These are phyloP conservation scores for Coemansia sp. DNA, from an alignment of 192 early-diverging fungal genomes.

Conservation along the genomic window DNA sequence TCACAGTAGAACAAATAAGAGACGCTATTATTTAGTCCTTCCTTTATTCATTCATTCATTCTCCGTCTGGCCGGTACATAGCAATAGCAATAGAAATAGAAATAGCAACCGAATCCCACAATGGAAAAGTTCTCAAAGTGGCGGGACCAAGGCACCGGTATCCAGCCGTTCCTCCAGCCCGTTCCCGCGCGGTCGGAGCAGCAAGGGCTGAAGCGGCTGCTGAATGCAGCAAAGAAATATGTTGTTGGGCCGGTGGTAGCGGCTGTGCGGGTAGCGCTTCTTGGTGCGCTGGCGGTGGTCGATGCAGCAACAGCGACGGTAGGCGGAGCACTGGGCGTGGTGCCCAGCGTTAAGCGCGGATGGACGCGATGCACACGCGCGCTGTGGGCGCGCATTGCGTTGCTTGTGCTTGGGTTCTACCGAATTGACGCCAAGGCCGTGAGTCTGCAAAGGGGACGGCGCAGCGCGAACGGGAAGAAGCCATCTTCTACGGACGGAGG, in stretches of 20 bases:
- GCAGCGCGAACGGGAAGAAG: conserved; percentile 9
- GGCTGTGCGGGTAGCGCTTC: conserved; percentile 44
- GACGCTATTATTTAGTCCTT: no score
- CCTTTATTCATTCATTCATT: neutral
- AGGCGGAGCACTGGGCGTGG: conserved; percentile 20
- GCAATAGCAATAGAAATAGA: neutral
- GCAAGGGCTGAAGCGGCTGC: conserved; percentile 5
- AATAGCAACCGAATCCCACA: neutral
- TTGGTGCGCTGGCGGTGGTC: conserved; percentile 48
- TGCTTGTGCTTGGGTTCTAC: conserved; percentile 76
- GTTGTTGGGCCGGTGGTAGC: conserved; percentile 44
- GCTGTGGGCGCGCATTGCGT: conserved; percentile 57
- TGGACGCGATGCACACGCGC: conserved; percentile 28
- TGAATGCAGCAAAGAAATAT: conserved; percentile 21
- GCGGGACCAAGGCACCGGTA: conserved; percentile 86
- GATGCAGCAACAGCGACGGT: conserved; percentile 41
- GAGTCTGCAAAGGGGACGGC: conserved; percentile 66
- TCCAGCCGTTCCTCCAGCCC: conserved; percentile 84
- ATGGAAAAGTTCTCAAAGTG: conserved; percentile 92
- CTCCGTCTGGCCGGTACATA: neutral
- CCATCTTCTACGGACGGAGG: neutral
- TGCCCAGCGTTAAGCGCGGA: conserved; percentile 19
- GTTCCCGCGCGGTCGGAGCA: conserved; percentile 49
- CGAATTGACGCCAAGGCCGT: conserved; percentile 65
- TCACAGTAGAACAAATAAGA: no score